Evolutionary conservation across 148 eudicot genomes (phyloP).

Genomic region (Euryodendron excelsum): DNA sequence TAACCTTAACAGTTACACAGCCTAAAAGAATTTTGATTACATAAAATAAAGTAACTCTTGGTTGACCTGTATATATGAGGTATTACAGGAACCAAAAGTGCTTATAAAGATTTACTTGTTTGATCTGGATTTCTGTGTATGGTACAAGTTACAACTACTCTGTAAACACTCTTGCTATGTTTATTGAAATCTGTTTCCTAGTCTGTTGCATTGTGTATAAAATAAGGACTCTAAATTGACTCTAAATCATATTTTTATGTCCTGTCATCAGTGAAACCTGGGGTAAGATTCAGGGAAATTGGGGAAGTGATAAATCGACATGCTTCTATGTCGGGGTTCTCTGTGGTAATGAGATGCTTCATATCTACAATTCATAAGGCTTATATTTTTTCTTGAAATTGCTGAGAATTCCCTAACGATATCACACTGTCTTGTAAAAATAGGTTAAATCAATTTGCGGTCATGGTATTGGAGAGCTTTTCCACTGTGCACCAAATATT

Average conservation of each 20-base stretch:
- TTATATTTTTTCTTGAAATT: neutral
- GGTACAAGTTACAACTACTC: neutral
- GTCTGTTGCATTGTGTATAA: neutral
- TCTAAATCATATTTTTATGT: neutral
- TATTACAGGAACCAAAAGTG: neutral
- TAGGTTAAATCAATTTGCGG: slow-evolving; percentile 93
- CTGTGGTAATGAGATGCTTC: slow-evolving; percentile 64
- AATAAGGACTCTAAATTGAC: neutral
- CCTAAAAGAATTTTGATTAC: neutral
- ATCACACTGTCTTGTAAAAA: slow-evolving; percentile 19
- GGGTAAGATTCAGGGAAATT: slow-evolving; percentile 89
- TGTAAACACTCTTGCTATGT: neutral
- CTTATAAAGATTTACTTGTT: neutral
- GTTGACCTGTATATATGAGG: neutral
- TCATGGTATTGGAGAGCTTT: slow-evolving; percentile 98
- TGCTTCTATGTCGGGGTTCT: slow-evolving; percentile 89
- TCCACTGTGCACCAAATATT: slow-evolving; percentile 98
- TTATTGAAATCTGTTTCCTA: neutral
- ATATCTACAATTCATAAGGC: neutral
- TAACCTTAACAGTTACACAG: neutral
- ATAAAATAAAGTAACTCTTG: neutral
- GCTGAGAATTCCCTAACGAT: neutral
- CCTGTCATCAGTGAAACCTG: slow-evolving; percentile 73
- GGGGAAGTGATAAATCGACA: slow-evolving; percentile 92
- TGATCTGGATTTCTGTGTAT: neutral